phyloP scores from a whole-genome alignment of 1,139 yeast genomes.

The Meyerozyma carpophila region DNA sequence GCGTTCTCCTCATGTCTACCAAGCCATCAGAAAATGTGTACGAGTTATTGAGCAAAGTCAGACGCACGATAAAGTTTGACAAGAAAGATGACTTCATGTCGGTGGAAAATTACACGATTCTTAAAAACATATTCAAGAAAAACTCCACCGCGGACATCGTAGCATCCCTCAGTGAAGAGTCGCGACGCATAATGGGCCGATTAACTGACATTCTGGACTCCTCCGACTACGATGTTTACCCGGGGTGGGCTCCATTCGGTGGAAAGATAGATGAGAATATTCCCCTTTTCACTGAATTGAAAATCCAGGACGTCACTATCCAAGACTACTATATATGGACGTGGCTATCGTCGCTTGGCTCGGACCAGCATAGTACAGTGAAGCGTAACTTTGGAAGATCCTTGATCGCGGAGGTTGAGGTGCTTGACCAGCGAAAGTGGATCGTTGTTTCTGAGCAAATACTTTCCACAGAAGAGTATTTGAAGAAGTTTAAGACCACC shows the following conservation, averaged over 20 bases:
- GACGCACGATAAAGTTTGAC: constrained; percentile 64
- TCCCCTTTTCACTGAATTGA: constrained; percentile 43
- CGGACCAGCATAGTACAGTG: constrained; percentile 64
- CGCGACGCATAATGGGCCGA: constrained; percentile 60
- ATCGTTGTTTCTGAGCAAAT: constrained; percentile 69
- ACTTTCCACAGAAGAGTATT: constrained; percentile 38
- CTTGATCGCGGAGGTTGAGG: constrained; percentile 64
- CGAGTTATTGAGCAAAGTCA: constrained; percentile 49
- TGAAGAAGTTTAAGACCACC: constrained; percentile 18
- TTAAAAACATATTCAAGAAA: constrained; percentile 68
- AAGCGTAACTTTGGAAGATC: constrained; percentile 77
- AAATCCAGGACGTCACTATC: constrained; percentile 59
- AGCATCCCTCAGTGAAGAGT: constrained; percentile 66
- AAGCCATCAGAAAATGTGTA: constrained; percentile 47
- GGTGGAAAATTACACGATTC: constrained; percentile 71
- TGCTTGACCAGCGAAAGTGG: constrained; percentile 82
- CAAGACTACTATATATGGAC: constrained; percentile 92
- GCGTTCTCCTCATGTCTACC: constrained; percentile 65
- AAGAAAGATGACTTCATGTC: constrained; percentile 66
- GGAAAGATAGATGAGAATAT: constrained; percentile 21
- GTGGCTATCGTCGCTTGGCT: constrained; percentile 75
- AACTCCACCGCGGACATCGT: constrained; percentile 52
- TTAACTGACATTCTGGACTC: constrained; percentile 43
- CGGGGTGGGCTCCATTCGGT: constrained; percentile 40
- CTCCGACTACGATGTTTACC: constrained; percentile 32